A percentile compares a stretch with the other conserved stretches of the same genome.
phyloP scores from a whole-genome alignment of 371 early-diverging fungal genomes.

The Saksenaea vasiformis region DNA sequence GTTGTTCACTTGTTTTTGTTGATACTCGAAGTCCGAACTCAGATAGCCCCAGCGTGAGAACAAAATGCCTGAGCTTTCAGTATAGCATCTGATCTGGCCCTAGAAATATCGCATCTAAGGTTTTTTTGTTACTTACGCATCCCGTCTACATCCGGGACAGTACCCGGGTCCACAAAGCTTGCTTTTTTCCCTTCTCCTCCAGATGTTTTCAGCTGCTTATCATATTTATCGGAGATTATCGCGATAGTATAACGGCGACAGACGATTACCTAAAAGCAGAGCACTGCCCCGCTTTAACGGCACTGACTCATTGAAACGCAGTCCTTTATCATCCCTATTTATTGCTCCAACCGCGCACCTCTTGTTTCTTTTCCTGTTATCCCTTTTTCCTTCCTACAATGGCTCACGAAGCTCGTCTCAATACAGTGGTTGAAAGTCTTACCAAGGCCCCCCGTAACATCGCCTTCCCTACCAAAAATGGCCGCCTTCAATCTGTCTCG shows the following conservation, averaged over 20 bases:
- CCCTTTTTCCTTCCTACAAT: slow-evolving; percentile 12
- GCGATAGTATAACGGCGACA: background rate
- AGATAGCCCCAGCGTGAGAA: slow-evolving; percentile 1
- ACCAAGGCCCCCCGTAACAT: slow-evolving; percentile 37
- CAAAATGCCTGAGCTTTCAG: background rate
- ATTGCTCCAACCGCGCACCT: background rate
- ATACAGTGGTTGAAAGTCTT: slow-evolving; percentile 35
- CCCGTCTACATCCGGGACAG: slow-evolving; percentile 1
- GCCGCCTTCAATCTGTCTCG: slow-evolving; percentile 76
- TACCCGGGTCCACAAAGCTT: background rate
- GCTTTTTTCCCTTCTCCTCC: background rate
- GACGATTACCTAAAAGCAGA: background rate
- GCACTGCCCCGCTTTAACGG: background rate
- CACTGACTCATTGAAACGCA: slow-evolving; percentile 5
- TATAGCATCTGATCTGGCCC: background rate
- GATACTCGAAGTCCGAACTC: background rate
- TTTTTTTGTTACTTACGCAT: slow-evolving; percentile 1
- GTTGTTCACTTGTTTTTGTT: background rate
- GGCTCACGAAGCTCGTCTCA: slow-evolving; percentile 37
- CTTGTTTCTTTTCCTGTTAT: slow-evolving; percentile 9
- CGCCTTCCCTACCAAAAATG: slow-evolving; percentile 72
- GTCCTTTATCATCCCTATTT: slow-evolving; percentile 1
- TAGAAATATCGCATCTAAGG: background rate
- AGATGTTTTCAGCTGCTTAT: background rate
- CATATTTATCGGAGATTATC: slow-evolving; percentile 2